phyloP scores from a whole-genome alignment of 2,329 filamentous ascomycete species.

The Aureobasidium melanogenum region DNA sequence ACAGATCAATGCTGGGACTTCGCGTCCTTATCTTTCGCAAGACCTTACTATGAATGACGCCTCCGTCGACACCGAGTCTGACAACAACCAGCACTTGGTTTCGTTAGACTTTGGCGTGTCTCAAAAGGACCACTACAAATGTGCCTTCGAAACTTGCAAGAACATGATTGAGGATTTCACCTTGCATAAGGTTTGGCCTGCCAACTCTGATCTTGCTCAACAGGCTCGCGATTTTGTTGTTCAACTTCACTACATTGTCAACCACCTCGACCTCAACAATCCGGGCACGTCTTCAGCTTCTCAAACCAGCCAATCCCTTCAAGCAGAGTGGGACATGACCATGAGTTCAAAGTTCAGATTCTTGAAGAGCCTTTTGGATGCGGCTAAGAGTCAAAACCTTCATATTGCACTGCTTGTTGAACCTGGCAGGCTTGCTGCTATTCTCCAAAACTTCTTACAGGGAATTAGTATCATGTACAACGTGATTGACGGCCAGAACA shows the following conservation, averaged over 20 bases:
- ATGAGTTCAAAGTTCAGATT: constrained; percentile 31
- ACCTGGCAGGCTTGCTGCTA: constrained; percentile 21
- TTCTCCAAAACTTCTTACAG: constrained; percentile 26
- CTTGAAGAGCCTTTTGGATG: constrained; percentile 23
- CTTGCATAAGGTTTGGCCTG: constrained; percentile 1
- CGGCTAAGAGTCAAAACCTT: constrained; percentile 17
- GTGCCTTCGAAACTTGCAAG: constrained; percentile 18
- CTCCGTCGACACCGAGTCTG: background rate
- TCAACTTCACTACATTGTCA: constrained; percentile 16
- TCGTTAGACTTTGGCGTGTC: constrained; percentile 22
- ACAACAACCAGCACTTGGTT: constrained; percentile 17
- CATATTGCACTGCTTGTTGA: constrained; percentile 24
- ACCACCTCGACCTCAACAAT: constrained; percentile 26
- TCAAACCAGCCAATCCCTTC: constrained; percentile 18
- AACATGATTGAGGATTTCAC: constrained; percentile 20
- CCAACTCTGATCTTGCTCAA: background rate
- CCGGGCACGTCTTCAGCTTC: constrained; percentile 23
- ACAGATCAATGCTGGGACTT: background rate
- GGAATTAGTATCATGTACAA: constrained; percentile 17
- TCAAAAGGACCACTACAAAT: constrained; percentile 25
- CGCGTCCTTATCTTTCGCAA: background rate
- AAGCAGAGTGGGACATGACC: constrained; percentile 26
- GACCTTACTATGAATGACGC: background rate
- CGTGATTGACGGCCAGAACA: constrained; percentile 13
- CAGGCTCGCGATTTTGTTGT: constrained; percentile 15